Conservation (phyloP, 2,329 filamentous ascomycete species). For the Lizonia empirigonia region DNA sequence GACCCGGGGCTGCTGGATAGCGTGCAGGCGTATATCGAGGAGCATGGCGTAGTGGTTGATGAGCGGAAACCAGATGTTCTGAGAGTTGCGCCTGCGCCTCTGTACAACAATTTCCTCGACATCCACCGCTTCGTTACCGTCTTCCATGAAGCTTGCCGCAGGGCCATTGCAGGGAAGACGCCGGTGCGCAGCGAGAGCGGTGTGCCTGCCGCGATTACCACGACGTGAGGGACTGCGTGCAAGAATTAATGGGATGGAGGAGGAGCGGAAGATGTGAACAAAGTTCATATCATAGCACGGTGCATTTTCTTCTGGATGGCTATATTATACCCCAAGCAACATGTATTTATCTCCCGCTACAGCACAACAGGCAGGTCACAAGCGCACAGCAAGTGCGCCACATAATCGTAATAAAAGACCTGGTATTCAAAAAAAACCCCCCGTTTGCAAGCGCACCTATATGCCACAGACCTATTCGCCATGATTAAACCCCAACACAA, state of each 20-base stretch:
- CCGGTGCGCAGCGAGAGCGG: not conserved
- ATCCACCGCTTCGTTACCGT: slow-evolving; percentile 56
- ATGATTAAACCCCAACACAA: not conserved
- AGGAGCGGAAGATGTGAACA: too few relatives aligned
- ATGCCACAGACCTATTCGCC: not conserved
- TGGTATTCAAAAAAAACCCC: not conserved
- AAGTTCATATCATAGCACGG: too few relatives aligned
- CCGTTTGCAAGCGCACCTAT: not conserved
- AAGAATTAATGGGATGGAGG: not conserved
- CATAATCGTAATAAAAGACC: slow-evolving; percentile 1
- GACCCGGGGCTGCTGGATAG: slow-evolving; percentile 71
- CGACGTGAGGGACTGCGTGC: slow-evolving; percentile 9
- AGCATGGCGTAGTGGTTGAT: slow-evolving; percentile 75
- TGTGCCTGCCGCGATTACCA: slow-evolving; percentile 19
- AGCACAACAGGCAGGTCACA: not conserved
- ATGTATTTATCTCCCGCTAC: not conserved
- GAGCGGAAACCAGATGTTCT: slow-evolving; percentile 87
- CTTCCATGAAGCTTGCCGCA: slow-evolving; percentile 56
- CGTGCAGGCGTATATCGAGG: slow-evolving; percentile 67
- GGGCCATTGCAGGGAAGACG: slow-evolving; percentile 32
- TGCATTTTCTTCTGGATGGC: slow-evolving; percentile 7
- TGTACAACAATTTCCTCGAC: slow-evolving; percentile 83
- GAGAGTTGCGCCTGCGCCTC: slow-evolving; percentile 78
- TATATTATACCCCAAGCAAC: slow-evolving; percentile 19
- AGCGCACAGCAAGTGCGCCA: not conserved